Evolutionary conservation across 1,139 yeast species (phyloP).

Genomic region (Saccharomyces hybrid): DNA sequence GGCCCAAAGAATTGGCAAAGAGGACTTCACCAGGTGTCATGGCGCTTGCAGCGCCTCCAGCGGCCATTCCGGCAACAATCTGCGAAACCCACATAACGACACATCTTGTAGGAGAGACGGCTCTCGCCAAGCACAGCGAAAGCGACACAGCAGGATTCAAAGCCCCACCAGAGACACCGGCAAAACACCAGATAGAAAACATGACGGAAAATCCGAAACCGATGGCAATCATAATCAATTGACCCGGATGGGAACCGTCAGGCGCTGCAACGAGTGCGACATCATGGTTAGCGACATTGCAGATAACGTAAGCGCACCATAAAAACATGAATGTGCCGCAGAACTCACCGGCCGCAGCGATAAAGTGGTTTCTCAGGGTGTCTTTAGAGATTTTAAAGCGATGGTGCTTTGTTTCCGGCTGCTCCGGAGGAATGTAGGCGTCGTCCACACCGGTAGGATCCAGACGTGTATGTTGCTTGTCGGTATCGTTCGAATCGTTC

Average conservation of each 20-base stretch:
- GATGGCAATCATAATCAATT: slow-evolving; percentile 68
- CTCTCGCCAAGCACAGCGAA: slow-evolving; percentile 60
- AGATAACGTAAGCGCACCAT: slow-evolving; percentile 76
- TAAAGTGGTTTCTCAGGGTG: slow-evolving; percentile 41
- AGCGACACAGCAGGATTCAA: slow-evolving; percentile 85
- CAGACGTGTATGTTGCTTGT: not conserved
- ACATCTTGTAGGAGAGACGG: slow-evolving; percentile 68
- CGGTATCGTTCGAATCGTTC: not conserved
- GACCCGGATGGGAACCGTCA: slow-evolving; percentile 53
- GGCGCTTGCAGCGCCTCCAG: slow-evolving; percentile 84
- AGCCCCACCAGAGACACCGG: slow-evolving; percentile 82
- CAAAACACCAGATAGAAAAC: slow-evolving; percentile 66
- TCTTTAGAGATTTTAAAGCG: slow-evolving; percentile 19
- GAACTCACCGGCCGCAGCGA: slow-evolving; percentile 60
- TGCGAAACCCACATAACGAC: slow-evolving; percentile 58
- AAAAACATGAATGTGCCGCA: slow-evolving; percentile 80
- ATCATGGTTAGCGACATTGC: slow-evolving; percentile 74
- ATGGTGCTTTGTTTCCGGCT: not conserved
- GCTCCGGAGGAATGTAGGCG: not conserved
- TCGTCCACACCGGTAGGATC: not conserved
- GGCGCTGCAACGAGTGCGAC: slow-evolving; percentile 35
- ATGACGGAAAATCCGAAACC: slow-evolving; percentile 86
- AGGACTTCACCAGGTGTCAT: slow-evolving; percentile 77
- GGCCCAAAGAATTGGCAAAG: slow-evolving; percentile 67
- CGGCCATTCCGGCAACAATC: slow-evolving; percentile 81